phyloP scores from a whole-genome alignment of 2,329 filamentous ascomycete species.

The Microascus cirrosus region DNA sequence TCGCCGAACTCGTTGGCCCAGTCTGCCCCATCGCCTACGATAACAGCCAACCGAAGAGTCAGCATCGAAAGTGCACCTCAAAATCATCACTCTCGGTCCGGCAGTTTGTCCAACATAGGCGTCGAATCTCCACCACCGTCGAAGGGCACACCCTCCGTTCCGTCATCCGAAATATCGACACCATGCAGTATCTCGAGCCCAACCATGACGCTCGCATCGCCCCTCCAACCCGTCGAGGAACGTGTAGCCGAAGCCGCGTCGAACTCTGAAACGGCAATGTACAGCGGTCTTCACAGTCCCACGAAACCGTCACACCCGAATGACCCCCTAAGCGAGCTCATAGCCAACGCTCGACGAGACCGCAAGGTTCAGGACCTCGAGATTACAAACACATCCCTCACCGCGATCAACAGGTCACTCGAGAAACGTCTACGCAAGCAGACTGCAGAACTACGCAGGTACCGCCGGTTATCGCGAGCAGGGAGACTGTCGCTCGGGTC shows the following conservation, averaged over 20 bases:
- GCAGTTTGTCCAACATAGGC: constrained; percentile 4
- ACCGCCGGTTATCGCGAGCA: constrained; percentile 71
- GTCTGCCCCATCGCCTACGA: not conserved
- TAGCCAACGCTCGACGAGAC: constrained; percentile 80
- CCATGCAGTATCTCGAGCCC: constrained; percentile 1
- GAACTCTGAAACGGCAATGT: constrained; percentile 11
- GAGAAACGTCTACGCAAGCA: constrained; percentile 89
- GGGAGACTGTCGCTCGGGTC: constrained; percentile 57
- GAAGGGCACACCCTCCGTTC: not conserved
- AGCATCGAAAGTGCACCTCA: not conserved
- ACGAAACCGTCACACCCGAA: constrained; percentile 42
- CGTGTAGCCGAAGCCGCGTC: not conserved
- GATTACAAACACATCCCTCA: constrained; percentile 88
- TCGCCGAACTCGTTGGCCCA: not conserved
- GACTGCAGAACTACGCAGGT: constrained; percentile 76
- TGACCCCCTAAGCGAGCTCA: constrained; percentile 61
- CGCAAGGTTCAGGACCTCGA: constrained; percentile 93
- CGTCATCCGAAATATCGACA: not conserved
- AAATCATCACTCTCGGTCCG: constrained; percentile 3
- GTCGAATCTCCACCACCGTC: constrained; percentile 4
- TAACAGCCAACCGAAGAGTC: not conserved
- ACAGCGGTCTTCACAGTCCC: constrained; percentile 38
- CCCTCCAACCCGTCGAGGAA: constrained; percentile 1
- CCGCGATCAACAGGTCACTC: constrained; percentile 88
- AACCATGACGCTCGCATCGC: not conserved